Evolutionary conservation across 345 rosid genomes (phyloP), one percentile per base, ranked within the genome.

Genomic region (Cardamine chenopodiifolia): DNA sequence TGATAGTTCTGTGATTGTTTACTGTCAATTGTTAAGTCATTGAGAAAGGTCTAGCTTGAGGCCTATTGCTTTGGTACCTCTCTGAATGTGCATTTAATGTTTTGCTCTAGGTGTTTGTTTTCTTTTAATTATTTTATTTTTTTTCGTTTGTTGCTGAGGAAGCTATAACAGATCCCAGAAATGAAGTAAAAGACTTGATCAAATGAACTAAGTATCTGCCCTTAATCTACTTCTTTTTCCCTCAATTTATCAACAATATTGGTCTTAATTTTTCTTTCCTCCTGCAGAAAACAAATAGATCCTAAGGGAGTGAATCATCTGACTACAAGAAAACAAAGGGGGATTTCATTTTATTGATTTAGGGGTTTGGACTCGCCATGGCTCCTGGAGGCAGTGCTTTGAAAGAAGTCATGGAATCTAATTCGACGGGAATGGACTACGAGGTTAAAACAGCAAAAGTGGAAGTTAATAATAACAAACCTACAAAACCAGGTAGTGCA

Each of bases 361-460:
- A 49, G 47, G 56, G 47, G 34, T 44, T 44, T 44, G 48, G 8
- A 44, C 50, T 45, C 13, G 31, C 31, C 54, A 86, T 86, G 90
- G 88, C 88, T 31, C 86, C 89, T 40, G 90, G 88, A 72, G 90
- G 95, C 64, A 78, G 86, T 77, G 80, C 82, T 76, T 83, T 79
- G 82, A 82, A 85, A 77, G 93, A 89, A 78, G 80, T 85, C 62
- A 72, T 81, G 17, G 91, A 84, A 47, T 81, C 93, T 23, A 78
- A 82, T 47, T 71, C 86, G 4, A 66, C 81, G 7, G 80, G 53
- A 69, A 62, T 82, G 62, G 89, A 87, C 61, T 81, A 84, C 59
- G 90, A 87, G 50, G 76, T 76, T 59, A 66, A 85, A 73, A 77
- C 81, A 25, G 79, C 85, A 1, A 85, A 73, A 68, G 53, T 71